Percentiles rank a stretch among this genome's conserved stretches.
Conservation (phyloP, 2,329 filamentous ascomycete genomes). For the Aspergillus niger region DNA sequence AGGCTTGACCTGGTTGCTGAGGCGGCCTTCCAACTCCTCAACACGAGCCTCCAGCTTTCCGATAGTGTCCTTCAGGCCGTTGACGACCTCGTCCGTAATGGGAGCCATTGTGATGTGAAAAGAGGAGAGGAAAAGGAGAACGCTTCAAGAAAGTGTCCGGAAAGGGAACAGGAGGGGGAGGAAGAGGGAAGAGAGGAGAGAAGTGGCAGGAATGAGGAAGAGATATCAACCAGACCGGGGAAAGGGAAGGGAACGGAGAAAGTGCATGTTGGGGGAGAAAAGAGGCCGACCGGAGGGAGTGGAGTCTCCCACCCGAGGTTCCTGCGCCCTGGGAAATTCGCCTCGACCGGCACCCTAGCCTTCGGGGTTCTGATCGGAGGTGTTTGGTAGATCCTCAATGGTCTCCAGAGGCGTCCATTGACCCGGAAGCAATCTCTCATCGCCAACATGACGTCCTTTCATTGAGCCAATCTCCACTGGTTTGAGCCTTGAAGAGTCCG, state of each 20-base stretch:
- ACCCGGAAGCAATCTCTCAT: not conserved
- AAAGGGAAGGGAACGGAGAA: conserved; percentile 30
- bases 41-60: conserved; percentile 82
- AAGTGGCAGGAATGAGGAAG: conserved; percentile 20
- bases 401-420: not conserved
- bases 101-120: conserved; percentile 71
- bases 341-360: conserved; percentile 2
- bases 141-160: conserved; percentile 20
- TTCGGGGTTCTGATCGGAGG: too few relatives aligned
- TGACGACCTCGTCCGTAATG: conserved; percentile 76
- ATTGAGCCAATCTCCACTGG: not conserved
- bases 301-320: conserved; percentile 26
- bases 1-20: conserved; percentile 54
- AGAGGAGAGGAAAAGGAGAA: conserved; percentile 7
- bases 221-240: conserved; percentile 26
- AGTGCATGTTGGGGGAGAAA: conserved; percentile 24
- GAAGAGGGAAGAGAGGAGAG: conserved; percentile 18
- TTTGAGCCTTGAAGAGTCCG: not conserved
- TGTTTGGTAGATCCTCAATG: not conserved
- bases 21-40: conserved; percentile 76
- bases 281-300: conserved; percentile 22
- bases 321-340: conserved; percentile 34
- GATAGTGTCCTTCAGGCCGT: conserved; percentile 82
- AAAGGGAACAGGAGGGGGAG: conserved; percentile 17
- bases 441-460: not conserved